phyloP scores from a whole-genome alignment of 805 yeast genomes.

The Hemisphaericaspora nanyangensis region DNA sequence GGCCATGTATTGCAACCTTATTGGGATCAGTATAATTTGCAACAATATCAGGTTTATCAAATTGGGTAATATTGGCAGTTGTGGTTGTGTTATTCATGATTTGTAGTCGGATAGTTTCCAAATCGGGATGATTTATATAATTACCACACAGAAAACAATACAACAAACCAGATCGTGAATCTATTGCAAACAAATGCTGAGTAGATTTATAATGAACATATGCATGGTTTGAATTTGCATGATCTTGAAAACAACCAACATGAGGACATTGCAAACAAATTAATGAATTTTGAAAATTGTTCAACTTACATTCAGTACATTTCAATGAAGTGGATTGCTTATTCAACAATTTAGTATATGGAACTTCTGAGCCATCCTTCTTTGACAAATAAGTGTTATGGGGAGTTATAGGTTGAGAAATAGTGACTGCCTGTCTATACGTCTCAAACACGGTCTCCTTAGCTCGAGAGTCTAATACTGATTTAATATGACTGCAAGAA shows the following conservation, averaged over 20 bases:
- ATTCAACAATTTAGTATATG: conserved; percentile 33
- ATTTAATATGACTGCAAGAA: conserved; percentile 47
- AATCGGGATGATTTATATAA: conserved; percentile 57
- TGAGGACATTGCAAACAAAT: conserved; percentile 73
- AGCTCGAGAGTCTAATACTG: conserved; percentile 48
- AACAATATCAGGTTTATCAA: background rate
- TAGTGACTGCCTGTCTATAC: conserved; percentile 48
- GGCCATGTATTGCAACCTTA: conserved; percentile 63
- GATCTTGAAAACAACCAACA: conserved; percentile 56
- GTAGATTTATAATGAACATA: conserved; percentile 27
- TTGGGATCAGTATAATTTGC: conserved; percentile 31
- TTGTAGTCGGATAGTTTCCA: conserved; percentile 47
- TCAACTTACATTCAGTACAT: conserved; percentile 48
- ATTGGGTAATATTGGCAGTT: background rate
- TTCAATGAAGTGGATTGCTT: conserved; percentile 42
- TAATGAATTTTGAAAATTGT: conserved; percentile 46
- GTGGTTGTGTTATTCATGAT: background rate
- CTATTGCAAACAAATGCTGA: conserved; percentile 47
- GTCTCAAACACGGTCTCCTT: conserved; percentile 46
- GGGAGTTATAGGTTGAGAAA: conserved; percentile 33
- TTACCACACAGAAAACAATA: conserved; percentile 79
- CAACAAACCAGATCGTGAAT: conserved; percentile 61
- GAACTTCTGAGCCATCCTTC: conserved; percentile 37
- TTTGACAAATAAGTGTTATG: conserved; percentile 22
- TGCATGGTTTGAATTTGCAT: conserved; percentile 28